Evolutionary conservation across 2,329 filamentous ascomycete genomes (phyloP), one percentile per base, ranked within the genome.

Genomic region (Elsinoe batatas): DNA sequence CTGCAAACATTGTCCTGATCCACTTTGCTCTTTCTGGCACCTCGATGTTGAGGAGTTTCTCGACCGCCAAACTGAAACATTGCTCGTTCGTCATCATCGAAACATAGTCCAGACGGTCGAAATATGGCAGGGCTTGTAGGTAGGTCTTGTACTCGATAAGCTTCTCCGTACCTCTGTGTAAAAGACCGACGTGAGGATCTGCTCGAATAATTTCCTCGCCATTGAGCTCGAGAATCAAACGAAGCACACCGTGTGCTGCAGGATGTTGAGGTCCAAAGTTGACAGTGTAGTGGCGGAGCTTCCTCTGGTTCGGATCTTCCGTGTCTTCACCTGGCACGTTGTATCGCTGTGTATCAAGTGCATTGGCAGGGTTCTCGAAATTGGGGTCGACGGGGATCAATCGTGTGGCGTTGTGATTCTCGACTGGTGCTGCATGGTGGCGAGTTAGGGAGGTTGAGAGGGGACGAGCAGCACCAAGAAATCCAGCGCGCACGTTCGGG

Each of bases 61-160:
- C 93, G 56, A 97, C 91, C 17, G 90, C 93, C 62, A 98, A 80
- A 36, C 90, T 83, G 74, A 89, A 98, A 69, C 90, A 95, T 76
- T 98, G 93, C 79, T 98, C 93, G 74, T 98, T 98, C 67, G 93
- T 98, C 93, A 98, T 98, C 94, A 98, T 98, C 67, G 90, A 96
- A 64, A 96, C 91, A 73, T 98, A 98, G 75, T 98, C 93, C 72
- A 98, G 80, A 65, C 93, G 89, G 76, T 98, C 93, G 71, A 98
- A 98, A 79, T 98, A 98, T 56, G 93, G 93, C 69, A 98, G 79
- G 57, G 93, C 93, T 79, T 98, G 93, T 68, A 97, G 81, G 70
- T 98, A 98, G 65, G 91, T 95, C 81, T 95, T 96, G 82, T 98
- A 98, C 79, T 98, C 93, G 75, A 97, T 97, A 75, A 98, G 83